These are phyloP conservation scores for Reutealis trisperma DNA, from an alignment of 345 rosid genomes.

Conservation along the genomic window DNA sequence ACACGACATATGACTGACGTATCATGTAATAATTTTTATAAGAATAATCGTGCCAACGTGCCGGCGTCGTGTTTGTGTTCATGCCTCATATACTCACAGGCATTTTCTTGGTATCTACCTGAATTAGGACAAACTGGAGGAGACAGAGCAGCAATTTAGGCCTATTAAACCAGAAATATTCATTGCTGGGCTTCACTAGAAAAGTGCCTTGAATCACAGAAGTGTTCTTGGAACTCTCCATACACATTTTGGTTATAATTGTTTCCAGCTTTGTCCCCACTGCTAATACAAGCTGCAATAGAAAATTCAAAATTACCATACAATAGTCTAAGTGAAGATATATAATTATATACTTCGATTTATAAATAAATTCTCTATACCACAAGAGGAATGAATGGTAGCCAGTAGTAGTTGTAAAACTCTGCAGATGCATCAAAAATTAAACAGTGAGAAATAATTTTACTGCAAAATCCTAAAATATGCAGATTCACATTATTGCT, in stretches of 20 bases:
- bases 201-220: constrained; percentile 21
- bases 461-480: too few species aligned
- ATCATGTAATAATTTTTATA: too few species aligned
- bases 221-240: constrained; percentile 20
- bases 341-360: background rate
- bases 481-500: too few species aligned
- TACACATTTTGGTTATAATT: constrained; percentile 27
- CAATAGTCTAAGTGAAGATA: background rate
- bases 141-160: constrained; percentile 32
- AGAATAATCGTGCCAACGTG: too few species aligned
- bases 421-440: constrained; percentile 21
- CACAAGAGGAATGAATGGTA: constrained; percentile 33
- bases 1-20: too few species aligned
- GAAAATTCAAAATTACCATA: background rate
- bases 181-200: constrained; percentile 19
- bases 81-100: too few species aligned
- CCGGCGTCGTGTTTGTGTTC: too few species aligned
- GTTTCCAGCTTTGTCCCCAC: constrained; percentile 28
- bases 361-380: constrained; percentile 10
- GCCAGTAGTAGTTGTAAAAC: constrained; percentile 30
- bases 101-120: constrained; percentile 12
- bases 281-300: constrained; percentile 22
- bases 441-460: background rate
- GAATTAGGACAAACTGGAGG: constrained; percentile 28
- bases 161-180: constrained; percentile 30